A percentile compares a stretch with the other conserved stretches of the same genome.
These are phyloP conservation scores for Pythium coloratum DNA, from an alignment of 352 stramenopile genomes.

Conservation along the genomic window DNA sequence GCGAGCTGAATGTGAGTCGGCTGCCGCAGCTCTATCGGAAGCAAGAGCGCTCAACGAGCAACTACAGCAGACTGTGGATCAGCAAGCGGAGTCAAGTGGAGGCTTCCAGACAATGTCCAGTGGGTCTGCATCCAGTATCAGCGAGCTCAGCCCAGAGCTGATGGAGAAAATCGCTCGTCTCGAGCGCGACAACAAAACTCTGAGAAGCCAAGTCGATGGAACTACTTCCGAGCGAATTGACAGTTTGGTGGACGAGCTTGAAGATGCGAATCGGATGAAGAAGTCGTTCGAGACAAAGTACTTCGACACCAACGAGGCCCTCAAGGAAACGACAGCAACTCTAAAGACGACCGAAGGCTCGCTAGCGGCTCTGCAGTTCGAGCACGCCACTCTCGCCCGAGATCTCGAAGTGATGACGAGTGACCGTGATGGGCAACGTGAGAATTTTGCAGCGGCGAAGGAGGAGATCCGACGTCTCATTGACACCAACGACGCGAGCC, in stretches of 20 bases:
- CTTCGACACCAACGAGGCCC: slow-evolving; percentile 42
- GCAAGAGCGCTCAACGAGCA: slow-evolving; percentile 43
- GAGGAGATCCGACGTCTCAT: slow-evolving; percentile 2
- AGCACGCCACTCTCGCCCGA: neutral
- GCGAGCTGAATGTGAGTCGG: slow-evolving; percentile 33
- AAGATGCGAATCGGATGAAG: slow-evolving; percentile 61
- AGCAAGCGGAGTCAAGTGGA: slow-evolving; percentile 22
- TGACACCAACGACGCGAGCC: neutral
- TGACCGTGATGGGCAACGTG: slow-evolving; percentile 7
- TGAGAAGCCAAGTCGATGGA: slow-evolving; percentile 51
- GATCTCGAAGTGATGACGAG: slow-evolving; percentile 20
- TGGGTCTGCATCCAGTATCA: slow-evolving; percentile 36
- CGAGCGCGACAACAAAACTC: slow-evolving; percentile 53
- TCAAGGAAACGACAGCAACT: slow-evolving; percentile 30
- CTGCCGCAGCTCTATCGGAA: slow-evolving; percentile 39
- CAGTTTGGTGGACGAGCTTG: slow-evolving; percentile 51
- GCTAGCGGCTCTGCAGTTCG: slow-evolving; percentile 10
- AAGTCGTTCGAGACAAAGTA: slow-evolving; percentile 71
- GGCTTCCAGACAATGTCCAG: neutral
- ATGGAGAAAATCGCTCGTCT: slow-evolving; percentile 62
- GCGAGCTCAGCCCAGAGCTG: slow-evolving; percentile 68
- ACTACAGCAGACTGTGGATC: slow-evolving; percentile 42
- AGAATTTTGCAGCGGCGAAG: neutral
- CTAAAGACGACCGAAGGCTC: slow-evolving; percentile 16
- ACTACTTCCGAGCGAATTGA: slow-evolving; percentile 62